Percentiles rank a stretch among this genome's conserved stretches.
These are phyloP conservation scores for Parastagonospora avenae DNA, from an alignment of 2,329 filamentous ascomycete species.

Conservation along the genomic window DNA sequence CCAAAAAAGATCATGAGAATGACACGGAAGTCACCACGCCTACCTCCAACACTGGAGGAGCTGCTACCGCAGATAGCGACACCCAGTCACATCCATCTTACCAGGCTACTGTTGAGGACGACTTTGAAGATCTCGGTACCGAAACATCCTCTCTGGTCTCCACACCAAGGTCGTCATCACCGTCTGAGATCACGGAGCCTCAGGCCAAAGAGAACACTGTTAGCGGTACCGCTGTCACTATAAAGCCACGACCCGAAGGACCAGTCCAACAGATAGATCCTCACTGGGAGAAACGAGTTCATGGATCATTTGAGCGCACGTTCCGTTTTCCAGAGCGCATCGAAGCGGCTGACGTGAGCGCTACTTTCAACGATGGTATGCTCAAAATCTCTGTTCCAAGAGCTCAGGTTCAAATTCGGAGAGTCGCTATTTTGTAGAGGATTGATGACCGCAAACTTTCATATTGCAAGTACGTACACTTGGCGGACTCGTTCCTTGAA, in stretches of 20 bases:
- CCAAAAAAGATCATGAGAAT: constrained; percentile 11
- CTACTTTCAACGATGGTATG: constrained; percentile 69
- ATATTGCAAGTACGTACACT: constrained; percentile 1
- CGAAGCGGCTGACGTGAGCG: constrained; percentile 66
- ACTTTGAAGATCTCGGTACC: constrained; percentile 42
- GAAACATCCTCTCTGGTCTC: constrained; percentile 37
- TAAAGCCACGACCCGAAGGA: constrained; percentile 24
- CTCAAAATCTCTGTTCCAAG: constrained; percentile 70
- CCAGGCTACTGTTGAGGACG: constrained; percentile 44
- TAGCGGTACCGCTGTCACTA: constrained; percentile 20
- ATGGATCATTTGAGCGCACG: constrained; percentile 70
- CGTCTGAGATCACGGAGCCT: constrained; percentile 23
- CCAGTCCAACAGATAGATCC: constrained; percentile 16
- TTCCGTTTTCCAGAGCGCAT: constrained; percentile 71
- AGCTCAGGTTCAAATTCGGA: constrained; percentile 47
- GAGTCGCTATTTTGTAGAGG: constrained; percentile 35
- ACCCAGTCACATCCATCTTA: constrained; percentile 41
- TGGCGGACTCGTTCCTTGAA: background rate
- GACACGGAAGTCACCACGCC: constrained; percentile 23
- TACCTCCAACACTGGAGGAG: constrained; percentile 12
- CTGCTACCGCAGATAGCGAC: constrained; percentile 31
- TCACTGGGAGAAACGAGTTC: constrained; percentile 58
- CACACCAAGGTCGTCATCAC: constrained; percentile 10
- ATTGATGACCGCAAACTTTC: background rate
- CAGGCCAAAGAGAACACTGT: constrained; percentile 39